Evolutionary conservation across 2,329 filamentous ascomycete species (phyloP).

Genomic region (Fusarium sarcochroum): DNA sequence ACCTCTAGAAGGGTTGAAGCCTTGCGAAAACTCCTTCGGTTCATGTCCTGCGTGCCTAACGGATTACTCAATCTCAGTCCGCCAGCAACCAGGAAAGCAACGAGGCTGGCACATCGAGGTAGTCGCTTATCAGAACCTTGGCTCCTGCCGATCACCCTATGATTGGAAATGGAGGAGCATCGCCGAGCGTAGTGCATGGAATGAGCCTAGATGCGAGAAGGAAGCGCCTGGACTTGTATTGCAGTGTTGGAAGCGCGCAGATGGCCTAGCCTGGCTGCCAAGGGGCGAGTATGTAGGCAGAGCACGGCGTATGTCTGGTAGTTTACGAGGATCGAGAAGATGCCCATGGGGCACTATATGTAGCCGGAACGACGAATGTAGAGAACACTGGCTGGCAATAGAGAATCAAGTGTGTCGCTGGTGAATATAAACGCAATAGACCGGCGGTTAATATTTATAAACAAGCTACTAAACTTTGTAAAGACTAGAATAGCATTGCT

Average conservation of each 20-base stretch:
- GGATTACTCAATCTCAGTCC: slow-evolving; percentile 19
- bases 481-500: neutral
- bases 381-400: neutral
- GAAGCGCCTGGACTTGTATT: slow-evolving; percentile 9
- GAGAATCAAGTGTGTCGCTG: neutral
- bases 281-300: slow-evolving; percentile 2
- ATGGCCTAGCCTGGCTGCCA: neutral
- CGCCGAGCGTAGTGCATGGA: rapidly evolving
- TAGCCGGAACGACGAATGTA: neutral
- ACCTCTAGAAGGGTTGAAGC: neutral
- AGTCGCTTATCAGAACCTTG: slow-evolving; percentile 1
- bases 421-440: too few species aligned
- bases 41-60: slow-evolving; percentile 21
- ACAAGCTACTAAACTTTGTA: neutral
- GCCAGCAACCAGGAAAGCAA: too few species aligned
- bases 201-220: neutral
- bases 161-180: slow-evolving; percentile 25
- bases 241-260: slow-evolving; percentile 4
- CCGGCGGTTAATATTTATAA: neutral
- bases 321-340: neutral
- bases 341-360: neutral
- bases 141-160: slow-evolving; percentile 12
- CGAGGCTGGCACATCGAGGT: slow-evolving; percentile 8
- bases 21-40: neutral
- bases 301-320: neutral